Base-by-base conservation (phyloP, 2,329 filamentous ascomycete genomes). In the Sporothrix pallida region DNA sequence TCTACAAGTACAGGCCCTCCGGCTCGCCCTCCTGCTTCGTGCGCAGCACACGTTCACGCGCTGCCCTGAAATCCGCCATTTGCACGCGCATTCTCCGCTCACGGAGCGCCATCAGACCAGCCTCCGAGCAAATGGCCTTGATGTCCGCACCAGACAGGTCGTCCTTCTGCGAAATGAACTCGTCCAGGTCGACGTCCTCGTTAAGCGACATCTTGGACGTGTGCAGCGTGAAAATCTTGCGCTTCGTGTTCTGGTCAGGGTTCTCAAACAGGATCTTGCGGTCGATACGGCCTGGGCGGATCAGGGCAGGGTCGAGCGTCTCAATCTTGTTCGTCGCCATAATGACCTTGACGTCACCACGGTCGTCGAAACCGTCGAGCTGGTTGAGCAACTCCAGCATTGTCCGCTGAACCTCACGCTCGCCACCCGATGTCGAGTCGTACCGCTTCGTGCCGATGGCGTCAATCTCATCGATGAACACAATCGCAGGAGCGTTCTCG, bases 311-410 rank as follows among this genome's bases (percentile, higher is more conserved):
- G 80, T 99, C 97, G 42, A 99, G 88, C 3, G 94, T 97, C 78
- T 99, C 97, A 78, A 99, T 99, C 89, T 99, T 99, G 90, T 99
- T 99, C 78, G 96, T 99, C 13, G 96, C 97, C 95, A 99, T 98
- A 83, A 99, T 95, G 75, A 99, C 96, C 87, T 99, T 99, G 83
- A 99, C 95, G 81, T 99, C 96, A 78, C 96, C 97, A 75, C 96
- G 93, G 83, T 99, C 97, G 81, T 99, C 96, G 84, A 99, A 99
- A 79, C 96, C 96, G 81, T 99, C 96, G 9, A 99, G 91, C 85
- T 99, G 96, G 84, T 99, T 99, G 58, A 99, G 91, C 72, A 99
- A 89, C 81, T 99, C 96, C 83, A 99, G 86, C 96, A 99, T 99
- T 68, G 96, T 99, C 82, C 96, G 91, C 85, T 99, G 96, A 54